Evolutionary conservation across 257 asterid genomes (phyloP).

Genomic region (Solanum etuberosum): DNA sequence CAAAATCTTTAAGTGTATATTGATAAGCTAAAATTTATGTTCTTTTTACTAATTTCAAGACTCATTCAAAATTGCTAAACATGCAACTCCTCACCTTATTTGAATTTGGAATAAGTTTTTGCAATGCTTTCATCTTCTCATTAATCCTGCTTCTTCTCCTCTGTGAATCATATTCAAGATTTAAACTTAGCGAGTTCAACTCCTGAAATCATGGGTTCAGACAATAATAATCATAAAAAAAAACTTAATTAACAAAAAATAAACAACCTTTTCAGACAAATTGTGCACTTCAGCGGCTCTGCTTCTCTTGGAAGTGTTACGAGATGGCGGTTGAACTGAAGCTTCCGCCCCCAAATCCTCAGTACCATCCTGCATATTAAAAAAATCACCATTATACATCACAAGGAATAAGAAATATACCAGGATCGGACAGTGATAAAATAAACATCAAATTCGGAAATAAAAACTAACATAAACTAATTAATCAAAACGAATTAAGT

Average conservation of each 20-base stretch:
- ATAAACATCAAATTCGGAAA: not conserved
- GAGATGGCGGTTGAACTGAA: conserved; percentile 7
- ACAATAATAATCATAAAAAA: not conserved
- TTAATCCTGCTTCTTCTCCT: conserved; percentile 79
- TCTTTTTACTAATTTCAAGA: not conserved
- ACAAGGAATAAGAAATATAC: not conserved
- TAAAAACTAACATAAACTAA: not conserved
- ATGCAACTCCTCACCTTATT: conserved; percentile 39
- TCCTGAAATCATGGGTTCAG: not conserved
- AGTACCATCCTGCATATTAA: conserved; percentile 23
- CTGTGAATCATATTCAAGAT: conserved; percentile 16
- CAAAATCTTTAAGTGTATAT: not conserved
- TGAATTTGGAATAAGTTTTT: conserved; percentile 68
- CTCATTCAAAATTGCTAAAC: not conserved
- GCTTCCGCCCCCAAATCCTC: conserved; percentile 31
- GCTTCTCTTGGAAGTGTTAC: conserved; percentile 50
- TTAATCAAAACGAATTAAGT: not conserved
- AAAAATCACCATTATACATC: not conserved
- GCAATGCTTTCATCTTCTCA: conserved; percentile 81
- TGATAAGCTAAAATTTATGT: no score
- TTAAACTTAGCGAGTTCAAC: not conserved
- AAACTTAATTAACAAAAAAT: not conserved
- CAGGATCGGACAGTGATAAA: not conserved
- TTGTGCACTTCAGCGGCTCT: conserved; percentile 88
- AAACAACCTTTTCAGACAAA: conserved; percentile 58